Percentiles rank a stretch among this genome's conserved stretches.
These are phyloP conservation scores for Phytophthora quininea DNA, from an alignment of 352 stramenopile species.

Conservation along the genomic window DNA sequence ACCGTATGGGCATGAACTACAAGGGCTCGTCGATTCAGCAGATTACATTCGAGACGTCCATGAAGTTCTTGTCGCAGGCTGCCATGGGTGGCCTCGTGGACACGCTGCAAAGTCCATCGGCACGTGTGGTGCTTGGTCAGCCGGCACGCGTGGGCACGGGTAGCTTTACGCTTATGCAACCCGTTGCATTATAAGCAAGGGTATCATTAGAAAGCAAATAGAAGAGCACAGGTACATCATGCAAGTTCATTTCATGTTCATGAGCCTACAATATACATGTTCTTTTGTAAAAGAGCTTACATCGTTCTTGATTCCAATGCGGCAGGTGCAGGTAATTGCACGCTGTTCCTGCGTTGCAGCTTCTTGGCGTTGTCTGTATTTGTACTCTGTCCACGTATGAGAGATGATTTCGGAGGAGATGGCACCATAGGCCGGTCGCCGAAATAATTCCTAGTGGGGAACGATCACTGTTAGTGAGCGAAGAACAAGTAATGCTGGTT, in stretches of 20 bases:
- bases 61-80: constrained; percentile 97
- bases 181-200: constrained; percentile 72
- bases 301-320: constrained; percentile 3
- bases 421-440: constrained; percentile 36
- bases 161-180: constrained; percentile 94
- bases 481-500: background rate
- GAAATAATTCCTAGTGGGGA: constrained; percentile 60
- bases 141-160: constrained; percentile 95
- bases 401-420: constrained; percentile 15
- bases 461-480: constrained; percentile 1
- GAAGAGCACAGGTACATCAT: constrained; percentile 31
- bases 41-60: constrained; percentile 99
- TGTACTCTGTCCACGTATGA: constrained; percentile 52
- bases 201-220: constrained; percentile 22
- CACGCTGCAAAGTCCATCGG: constrained; percentile 92
- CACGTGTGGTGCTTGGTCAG: constrained; percentile 95
- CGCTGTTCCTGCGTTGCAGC: constrained; percentile 52
- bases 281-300: constrained; percentile 22
- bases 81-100: constrained; percentile 92
- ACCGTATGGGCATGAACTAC: constrained; percentile 97
- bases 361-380: constrained; percentile 36
- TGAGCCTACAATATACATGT: constrained; percentile 35
- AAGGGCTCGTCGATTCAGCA: constrained; percentile 97
- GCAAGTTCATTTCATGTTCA: constrained; percentile 38
- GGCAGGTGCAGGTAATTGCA: constrained; percentile 30